Base-by-base conservation (phyloP, 768 basidiomycete species). In the Dendrothele bispora region DNA sequence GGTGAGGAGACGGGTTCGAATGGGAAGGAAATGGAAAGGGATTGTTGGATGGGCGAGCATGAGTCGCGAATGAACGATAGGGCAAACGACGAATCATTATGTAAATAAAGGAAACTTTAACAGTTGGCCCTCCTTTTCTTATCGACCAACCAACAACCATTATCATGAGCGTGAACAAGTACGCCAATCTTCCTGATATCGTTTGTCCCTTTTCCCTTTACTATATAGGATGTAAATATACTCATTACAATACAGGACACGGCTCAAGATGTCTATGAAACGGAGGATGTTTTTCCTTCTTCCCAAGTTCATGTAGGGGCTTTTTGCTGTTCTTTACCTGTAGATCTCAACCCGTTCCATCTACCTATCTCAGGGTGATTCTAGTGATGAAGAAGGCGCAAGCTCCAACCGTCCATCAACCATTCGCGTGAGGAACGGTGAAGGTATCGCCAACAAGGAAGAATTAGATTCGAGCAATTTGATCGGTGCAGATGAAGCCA, bases 191-290 rank as follows among this genome's bases (percentile, higher is more conserved):
- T 3, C 93, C 93, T n/a, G 92, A 95, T 62, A 95, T 95, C 48
- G 93, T 94, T 57, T 47, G 87, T 75, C 25, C 20, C 35, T 37
- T 42, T 27, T 32, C 38, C 25, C 21, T 38, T 49, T 29, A 6
- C 18, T 14, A 15, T 25, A 17, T 46, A 26, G 10, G 45, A 28
- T 35, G 7, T 24, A 29, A 39, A 20, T 20, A 24, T 41, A n/a
- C n/a, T 25, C 7, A 29, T 28, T 22, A 37, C 37, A 47, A 8
- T 45, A 26, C 58, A 95, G 92, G 92, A 94, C 67, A 90, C 88
- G 11, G 91, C 90, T 2, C 91, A 81, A 32, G 93, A 95, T 64
- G 81, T 95, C 36, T 95, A 95, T 61, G 93, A 95, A 62, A 95
- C 93, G 0, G 87, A 90, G 38, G 93, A 95, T 55, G 73, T 80